Conservation (phyloP, 345 rosid species). For the Laguncularia racemosa region DNA sequence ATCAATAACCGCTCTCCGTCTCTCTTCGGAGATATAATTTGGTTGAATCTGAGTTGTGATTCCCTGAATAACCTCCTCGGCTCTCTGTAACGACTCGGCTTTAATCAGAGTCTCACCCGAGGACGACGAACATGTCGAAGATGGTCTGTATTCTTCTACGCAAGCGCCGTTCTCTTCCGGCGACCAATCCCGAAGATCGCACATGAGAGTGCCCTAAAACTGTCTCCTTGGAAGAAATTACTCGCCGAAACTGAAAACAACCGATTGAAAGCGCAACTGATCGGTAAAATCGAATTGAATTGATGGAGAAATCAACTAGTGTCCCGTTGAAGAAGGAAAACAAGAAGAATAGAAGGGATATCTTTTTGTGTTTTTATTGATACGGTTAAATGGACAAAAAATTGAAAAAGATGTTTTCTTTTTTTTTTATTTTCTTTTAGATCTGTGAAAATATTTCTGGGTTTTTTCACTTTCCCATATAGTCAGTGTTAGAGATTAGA, state of each 20-base stretch:
- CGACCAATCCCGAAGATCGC: constrained; percentile 62
- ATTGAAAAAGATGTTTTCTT: too few species aligned
- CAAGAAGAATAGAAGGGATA: too few species aligned
- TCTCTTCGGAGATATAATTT: constrained; percentile 51
- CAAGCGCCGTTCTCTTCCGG: constrained; percentile 34
- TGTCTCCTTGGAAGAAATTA: background rate
- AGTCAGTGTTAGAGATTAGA: too few species aligned
- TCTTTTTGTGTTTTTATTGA: too few species aligned
- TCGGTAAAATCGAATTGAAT: too few species aligned
- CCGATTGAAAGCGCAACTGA: background rate
- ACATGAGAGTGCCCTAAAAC: constrained; percentile 34
- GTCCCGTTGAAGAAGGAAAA: too few species aligned
- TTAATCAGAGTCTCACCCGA: constrained; percentile 25
- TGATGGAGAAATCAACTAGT: too few species aligned
- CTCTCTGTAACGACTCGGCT: constrained; percentile 40
- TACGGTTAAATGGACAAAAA: too few species aligned
- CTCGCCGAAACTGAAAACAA: constrained; percentile 5
- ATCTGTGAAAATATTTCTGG: too few species aligned
- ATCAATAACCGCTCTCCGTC: constrained; percentile 57
- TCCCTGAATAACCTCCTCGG: constrained; percentile 57
- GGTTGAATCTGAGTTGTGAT: constrained; percentile 69
- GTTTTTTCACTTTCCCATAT: too few species aligned
- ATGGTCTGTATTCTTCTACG: constrained; percentile 31
- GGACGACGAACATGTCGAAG: constrained; percentile 21
- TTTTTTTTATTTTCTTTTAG: too few species aligned